Evolutionary conservation across 768 basidiomycete species (phyloP).

Genomic region (Podaxis rugospora): DNA sequence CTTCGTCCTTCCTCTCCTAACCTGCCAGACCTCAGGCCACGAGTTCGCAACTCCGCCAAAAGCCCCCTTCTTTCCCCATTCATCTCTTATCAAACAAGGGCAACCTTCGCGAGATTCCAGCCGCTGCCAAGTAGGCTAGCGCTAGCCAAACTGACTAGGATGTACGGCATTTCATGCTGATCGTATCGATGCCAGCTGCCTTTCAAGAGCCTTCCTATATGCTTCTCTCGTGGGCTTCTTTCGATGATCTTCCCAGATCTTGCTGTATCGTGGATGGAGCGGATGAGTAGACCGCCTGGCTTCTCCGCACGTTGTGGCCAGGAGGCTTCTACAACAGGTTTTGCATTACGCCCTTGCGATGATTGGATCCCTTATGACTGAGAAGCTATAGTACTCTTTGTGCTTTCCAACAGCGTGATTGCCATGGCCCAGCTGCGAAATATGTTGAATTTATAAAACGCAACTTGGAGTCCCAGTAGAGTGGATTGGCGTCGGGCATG

Average conservation of each 20-base stretch:
- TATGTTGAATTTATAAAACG: conserved; percentile 83
- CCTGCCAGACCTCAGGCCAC: neutral
- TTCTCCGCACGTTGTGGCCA: neutral
- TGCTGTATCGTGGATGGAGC: neutral
- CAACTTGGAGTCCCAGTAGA: conserved; percentile 69
- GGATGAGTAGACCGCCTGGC: neutral
- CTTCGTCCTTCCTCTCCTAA: neutral
- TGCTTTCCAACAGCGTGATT: neutral
- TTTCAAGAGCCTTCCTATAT: neutral
- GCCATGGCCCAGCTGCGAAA: conserved; percentile 13
- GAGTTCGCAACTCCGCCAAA: neutral
- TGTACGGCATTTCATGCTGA: neutral
- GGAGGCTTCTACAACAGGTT: neutral
- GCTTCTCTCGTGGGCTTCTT: neutral
- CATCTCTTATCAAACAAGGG: conserved; percentile 7
- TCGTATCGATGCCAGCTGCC: neutral
- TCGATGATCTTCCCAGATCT: conserved; percentile 1
- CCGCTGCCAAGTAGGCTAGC: neutral
- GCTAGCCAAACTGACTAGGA: neutral
- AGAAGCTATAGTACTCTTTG: conserved; percentile 11
- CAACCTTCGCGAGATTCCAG: conserved; percentile 4
- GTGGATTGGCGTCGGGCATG: conserved; percentile 96
- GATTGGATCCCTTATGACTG: neutral
- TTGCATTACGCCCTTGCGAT: neutral
- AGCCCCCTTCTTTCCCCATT: conserved; percentile 3